Conservation (phyloP, 805 yeast species). For the Ogataea paraovalis region DNA sequence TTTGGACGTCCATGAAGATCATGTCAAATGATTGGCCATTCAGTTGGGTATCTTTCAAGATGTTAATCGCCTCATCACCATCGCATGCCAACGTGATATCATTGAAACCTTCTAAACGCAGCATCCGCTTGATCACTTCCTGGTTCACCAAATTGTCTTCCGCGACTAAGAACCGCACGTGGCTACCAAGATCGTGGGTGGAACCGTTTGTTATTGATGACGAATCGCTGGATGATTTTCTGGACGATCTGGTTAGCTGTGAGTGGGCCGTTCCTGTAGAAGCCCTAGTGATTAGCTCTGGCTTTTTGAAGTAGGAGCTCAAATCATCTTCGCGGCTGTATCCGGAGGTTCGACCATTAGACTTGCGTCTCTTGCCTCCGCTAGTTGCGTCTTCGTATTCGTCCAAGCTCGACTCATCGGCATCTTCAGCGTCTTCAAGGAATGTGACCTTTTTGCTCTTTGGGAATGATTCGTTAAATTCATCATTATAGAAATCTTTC, state of each 20-base stretch:
- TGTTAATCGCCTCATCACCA: slow-evolving; percentile 82
- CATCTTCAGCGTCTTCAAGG: slow-evolving; percentile 15
- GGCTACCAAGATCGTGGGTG: background rate
- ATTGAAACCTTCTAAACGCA: slow-evolving; percentile 72
- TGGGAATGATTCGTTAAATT: slow-evolving; percentile 54
- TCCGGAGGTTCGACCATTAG: background rate
- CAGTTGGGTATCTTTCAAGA: slow-evolving; percentile 47
- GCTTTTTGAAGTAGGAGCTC: slow-evolving; percentile 35
- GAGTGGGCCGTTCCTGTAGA: slow-evolving; percentile 53
- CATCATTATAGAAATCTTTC: slow-evolving; percentile 55
- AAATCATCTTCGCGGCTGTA: slow-evolving; percentile 8
- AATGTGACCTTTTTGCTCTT: slow-evolving; percentile 49
- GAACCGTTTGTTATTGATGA: slow-evolving; percentile 1
- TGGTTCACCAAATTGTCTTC: slow-evolving; percentile 94
- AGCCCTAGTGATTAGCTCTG: slow-evolving; percentile 40
- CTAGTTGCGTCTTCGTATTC: background rate
- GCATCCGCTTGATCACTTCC: slow-evolving; percentile 88
- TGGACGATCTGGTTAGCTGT: slow-evolving; percentile 10
- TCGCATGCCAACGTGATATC: slow-evolving; percentile 79
- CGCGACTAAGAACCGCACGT: slow-evolving; percentile 64
- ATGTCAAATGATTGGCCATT: slow-evolving; percentile 52
- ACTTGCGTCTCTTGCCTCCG: background rate
- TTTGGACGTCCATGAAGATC: slow-evolving; percentile 95
- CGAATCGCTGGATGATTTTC: slow-evolving; percentile 22
- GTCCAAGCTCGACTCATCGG: slow-evolving; percentile 1